Evolutionary conservation across 108 stramenopile genomes (phyloP).

Genomic region (Nannochloropsis gaditana): DNA sequence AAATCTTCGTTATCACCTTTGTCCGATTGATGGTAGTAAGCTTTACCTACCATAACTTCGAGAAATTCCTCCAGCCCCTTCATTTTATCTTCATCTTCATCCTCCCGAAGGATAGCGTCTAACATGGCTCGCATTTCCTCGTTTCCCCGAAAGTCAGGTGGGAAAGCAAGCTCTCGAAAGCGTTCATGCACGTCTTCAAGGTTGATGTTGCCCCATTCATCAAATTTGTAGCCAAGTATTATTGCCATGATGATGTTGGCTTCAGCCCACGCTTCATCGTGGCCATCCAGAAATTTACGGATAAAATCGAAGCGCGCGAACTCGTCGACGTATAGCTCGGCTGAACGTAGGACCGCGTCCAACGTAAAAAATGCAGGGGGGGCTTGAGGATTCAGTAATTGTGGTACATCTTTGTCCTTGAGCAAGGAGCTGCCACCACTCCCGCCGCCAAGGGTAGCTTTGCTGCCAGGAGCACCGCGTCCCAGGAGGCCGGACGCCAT

Average conservation of each 20-base stretch:
- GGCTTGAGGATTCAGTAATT: not conserved
- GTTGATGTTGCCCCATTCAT: not conserved
- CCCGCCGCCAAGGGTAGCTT: not conserved
- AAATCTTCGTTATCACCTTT: slow-evolving; percentile 5
- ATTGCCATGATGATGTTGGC: slow-evolving; percentile 40
- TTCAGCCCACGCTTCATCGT: slow-evolving; percentile 33
- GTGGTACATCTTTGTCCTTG: not conserved
- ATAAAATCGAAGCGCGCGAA: slow-evolving; percentile 43
- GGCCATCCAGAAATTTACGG: slow-evolving; percentile 31
- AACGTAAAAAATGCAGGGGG: slow-evolving; percentile 16
- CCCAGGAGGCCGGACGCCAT: not conserved
- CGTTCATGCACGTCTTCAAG: slow-evolving; percentile 7
- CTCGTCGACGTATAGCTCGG: slow-evolving; percentile 27
- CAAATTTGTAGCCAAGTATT: slow-evolving; percentile 33
- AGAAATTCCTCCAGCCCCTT: slow-evolving; percentile 13
- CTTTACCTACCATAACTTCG: not conserved
- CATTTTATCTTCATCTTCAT: slow-evolving; percentile 27
- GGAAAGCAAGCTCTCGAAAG: slow-evolving; percentile 18
- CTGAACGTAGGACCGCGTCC: not conserved
- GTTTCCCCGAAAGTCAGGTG: slow-evolving; percentile 28
- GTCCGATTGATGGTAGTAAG: slow-evolving; percentile 4
- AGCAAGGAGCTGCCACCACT: not conserved
- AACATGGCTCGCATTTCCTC: slow-evolving; percentile 33
- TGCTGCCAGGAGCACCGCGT: not conserved
- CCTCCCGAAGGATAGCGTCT: slow-evolving; percentile 43